Evolutionary conservation across 2,329 filamentous ascomycete species (phyloP), one percentile per base, ranked within the genome.

Genomic region (Hypoxylon sp.): DNA sequence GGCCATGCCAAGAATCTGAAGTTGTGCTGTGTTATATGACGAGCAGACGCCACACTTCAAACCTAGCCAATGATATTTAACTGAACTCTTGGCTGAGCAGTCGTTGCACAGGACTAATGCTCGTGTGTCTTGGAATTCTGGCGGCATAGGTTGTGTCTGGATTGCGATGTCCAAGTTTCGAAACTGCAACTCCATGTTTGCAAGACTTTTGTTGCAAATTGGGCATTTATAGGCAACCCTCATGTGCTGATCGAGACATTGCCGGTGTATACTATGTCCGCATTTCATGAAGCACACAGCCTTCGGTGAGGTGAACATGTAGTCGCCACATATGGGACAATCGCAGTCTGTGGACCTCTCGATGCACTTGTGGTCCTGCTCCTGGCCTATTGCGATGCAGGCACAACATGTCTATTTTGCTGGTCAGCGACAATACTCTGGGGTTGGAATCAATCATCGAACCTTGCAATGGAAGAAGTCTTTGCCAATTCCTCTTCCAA

Each of bases 391-490:
- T 6, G 93, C 92, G 76, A 98, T 96, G 82, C 96, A 99, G 27
- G 97, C 94, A 75, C 93, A 93, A 81, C 96, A 99, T 74, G 90
- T 95, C 91, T 94, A 71, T 51, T 48, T 33, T 33, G 5, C 31
- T 40, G 14, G 42, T 71, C 42, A 70, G 64, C 20, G n/a, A 55
- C n/a, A 11, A 11, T 14, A 13, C 68, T 53, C 6, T 31, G 11
- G 31, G 10, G 27, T 57, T 25, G 14, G 13, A 27, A 20, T 13
- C 6, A 48, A 50, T 33, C 61, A 17, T 50, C 35, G 27, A 83
- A 95, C 94, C 88, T 97, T 97, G 91, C 96, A 99, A 81, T 99
- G 96, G 77, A 97, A 95, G 79, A 97, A 99, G 78, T 99, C 96
- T 78, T 97, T 98, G 3, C 96, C 95, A 31, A 99, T 84, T 1